phyloP scores from a whole-genome alignment of 306 rosid species.

The Pyrus betulifolia region DNA sequence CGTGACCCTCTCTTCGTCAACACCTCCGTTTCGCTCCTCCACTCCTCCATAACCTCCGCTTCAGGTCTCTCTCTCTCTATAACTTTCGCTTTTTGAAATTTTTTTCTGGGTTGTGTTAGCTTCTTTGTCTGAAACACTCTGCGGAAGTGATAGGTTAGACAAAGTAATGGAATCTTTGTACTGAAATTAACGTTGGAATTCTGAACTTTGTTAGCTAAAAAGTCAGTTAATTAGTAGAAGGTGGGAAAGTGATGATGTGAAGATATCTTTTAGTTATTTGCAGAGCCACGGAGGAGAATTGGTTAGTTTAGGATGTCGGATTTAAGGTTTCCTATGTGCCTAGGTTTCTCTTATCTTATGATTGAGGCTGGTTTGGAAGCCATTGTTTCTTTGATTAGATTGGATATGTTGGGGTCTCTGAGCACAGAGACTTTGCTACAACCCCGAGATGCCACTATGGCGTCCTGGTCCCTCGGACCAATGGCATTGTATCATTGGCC shows the following conservation, averaged over 20 bases:
- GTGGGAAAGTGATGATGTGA: not conserved
- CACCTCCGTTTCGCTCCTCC: constrained; percentile 86
- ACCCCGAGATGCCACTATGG: not conserved
- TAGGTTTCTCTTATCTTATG: not conserved
- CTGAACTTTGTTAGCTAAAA: not conserved
- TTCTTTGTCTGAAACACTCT: not conserved
- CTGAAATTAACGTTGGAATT: not conserved
- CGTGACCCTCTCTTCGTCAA: constrained; percentile 67
- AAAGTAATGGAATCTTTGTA: not conserved
- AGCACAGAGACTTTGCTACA: too few relatives aligned
- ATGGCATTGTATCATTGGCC: not conserved
- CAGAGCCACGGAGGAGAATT: not conserved
- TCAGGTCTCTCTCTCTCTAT: constrained; percentile 42
- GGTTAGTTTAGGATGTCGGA: not conserved
- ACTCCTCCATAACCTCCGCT: constrained; percentile 57
- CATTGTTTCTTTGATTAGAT: not conserved
- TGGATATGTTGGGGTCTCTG: not conserved
- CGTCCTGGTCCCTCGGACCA: not conserved
- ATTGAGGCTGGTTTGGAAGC: not conserved
- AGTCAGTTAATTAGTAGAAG: not conserved
- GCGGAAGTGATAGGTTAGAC: not conserved
- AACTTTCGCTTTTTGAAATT: not conserved
- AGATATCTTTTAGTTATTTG: not conserved
- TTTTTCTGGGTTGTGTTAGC: not conserved
- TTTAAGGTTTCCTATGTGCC: not conserved